Percentiles rank a stretch among this genome's conserved stretches.
These are phyloP conservation scores for Geotrichum reessii DNA, from an alignment of 1,139 yeast genomes.

Conservation along the genomic window DNA sequence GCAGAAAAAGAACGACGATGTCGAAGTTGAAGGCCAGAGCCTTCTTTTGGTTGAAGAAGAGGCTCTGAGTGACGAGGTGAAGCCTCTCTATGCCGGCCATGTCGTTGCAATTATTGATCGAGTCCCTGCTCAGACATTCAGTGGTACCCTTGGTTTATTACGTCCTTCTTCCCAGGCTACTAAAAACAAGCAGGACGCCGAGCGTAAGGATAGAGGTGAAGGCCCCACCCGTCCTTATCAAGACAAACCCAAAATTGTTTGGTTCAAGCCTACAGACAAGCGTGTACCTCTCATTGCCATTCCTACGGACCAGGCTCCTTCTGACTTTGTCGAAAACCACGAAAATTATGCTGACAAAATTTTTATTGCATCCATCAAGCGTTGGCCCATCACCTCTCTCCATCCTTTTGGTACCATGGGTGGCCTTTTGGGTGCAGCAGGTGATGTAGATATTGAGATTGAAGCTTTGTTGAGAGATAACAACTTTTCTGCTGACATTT, in stretches of 20 bases:
- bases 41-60: constrained; percentile 88
- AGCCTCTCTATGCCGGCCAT: constrained; percentile 95
- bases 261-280: constrained; percentile 98
- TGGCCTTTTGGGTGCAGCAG: constrained; percentile 77
- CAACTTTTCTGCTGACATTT: constrained; percentile 84
- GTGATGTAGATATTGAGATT: constrained; percentile 71
- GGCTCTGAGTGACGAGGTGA: constrained; percentile 85
- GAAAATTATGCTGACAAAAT: constrained; percentile 73
- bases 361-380: constrained; percentile 90
- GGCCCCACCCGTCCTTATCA: constrained; percentile 27
- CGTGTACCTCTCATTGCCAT: constrained; percentile 96
- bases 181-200: constrained; percentile 62
- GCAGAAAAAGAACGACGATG: constrained; percentile 97
- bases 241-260: constrained; percentile 83
- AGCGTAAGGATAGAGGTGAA: constrained; percentile 46
- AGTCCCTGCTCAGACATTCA: constrained; percentile 89
- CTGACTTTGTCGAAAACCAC: constrained; percentile 88
- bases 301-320: constrained; percentile 97
- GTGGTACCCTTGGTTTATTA: constrained; percentile 82
- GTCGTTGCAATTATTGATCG: constrained; percentile 97
- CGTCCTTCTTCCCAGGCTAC: constrained; percentile 96
- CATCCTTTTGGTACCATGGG: constrained; percentile 96
- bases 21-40: constrained; percentile 97
- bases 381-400: constrained; percentile 98
- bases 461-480: constrained; percentile 89